Base-by-base conservation (phyloP, 1,284 basidiomycete genomes). In the Cryptococcus sp. region DNA sequence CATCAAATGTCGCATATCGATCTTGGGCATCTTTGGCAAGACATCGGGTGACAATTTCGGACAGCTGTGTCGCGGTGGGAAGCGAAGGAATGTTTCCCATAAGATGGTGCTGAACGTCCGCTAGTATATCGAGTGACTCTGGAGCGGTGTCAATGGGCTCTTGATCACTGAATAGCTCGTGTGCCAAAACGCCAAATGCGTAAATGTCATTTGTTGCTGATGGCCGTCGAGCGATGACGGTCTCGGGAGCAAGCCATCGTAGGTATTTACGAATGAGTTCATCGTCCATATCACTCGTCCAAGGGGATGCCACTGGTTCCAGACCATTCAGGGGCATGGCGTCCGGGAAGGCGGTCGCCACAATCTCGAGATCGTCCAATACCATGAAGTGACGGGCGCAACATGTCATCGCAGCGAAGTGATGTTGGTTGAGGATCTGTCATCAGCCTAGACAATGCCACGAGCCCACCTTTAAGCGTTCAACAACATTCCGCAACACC, bases 21-120 rank as follows among this genome's bases (percentile, higher is more conserved):
- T 69, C 67, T 17, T 72, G 68, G 1, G 64, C 54, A 34, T 74
- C 74, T 40, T 68, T 65, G 0, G 64, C 57, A 5, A 76, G 57
- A 22, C 73, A 70, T n/a, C 67, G 61, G 62, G 69, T 63, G 52
- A 78, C 62, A 50, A 78, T 70, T 25, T 72, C 71, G 11, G 65
- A 71, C 10, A 77, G 62, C 40, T 67, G 59, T 11, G 48, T 41
- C 1, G 74, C 73, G 3, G 71, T 69, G 0, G 68, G 49, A 15
- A 65, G 66, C 7, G 69, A 51, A 0, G 61, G 43, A 16, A 74
- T 50, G 3, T 61, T 51, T 43, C 55, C 46, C 6, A 64, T 69
- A 29, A 75, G 48, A 55, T 75, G 73, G 3, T 59, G 57, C 44
- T 75, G 70, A 26, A 73, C 55, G 26, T 73, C 71, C 6, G 64